Percentiles rank a stretch among this genome's conserved stretches.
These are phyloP conservation scores for Pugionium cornutum DNA, from an alignment of 345 rosid species.

Conservation along the genomic window DNA sequence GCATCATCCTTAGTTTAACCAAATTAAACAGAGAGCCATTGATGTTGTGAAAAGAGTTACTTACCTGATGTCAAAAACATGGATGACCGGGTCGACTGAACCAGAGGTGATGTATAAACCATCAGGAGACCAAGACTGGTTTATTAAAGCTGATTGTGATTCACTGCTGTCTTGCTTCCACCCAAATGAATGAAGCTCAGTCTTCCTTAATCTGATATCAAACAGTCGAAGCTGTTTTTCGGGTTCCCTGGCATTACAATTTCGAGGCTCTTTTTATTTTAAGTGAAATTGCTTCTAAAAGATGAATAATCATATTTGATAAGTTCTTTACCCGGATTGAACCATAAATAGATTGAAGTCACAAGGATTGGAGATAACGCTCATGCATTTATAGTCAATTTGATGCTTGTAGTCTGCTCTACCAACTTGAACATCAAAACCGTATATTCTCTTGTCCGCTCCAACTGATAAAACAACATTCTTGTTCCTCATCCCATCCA, in stretches of 20 bases:
- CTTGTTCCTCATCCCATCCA: constrained; percentile 83
- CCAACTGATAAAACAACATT: constrained; percentile 79
- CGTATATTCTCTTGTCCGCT: constrained; percentile 78
- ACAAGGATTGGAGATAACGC: constrained; percentile 84
- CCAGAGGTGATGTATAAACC: constrained; percentile 81
- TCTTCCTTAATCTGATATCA: constrained; percentile 76
- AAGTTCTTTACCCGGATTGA: constrained; percentile 70
- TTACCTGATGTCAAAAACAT: constrained; percentile 83
- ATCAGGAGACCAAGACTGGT: constrained; percentile 95
- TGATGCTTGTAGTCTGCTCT: constrained; percentile 77
- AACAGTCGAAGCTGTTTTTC: constrained; percentile 79
- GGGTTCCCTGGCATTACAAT: constrained; percentile 48
- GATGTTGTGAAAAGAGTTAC: background rate
- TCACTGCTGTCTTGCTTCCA: constrained; percentile 98
- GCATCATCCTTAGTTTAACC: background rate
- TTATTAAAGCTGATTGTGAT: constrained; percentile 84
- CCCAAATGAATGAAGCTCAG: constrained; percentile 83
- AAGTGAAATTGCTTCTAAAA: background rate
- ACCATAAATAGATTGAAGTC: constrained; percentile 96
- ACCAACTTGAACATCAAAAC: constrained; percentile 70
- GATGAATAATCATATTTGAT: background rate
- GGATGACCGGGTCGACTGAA: constrained; percentile 89
- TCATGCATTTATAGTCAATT: constrained; percentile 93
- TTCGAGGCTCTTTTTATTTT: background rate
- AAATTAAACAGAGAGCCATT: background rate